A percentile compares a stretch with the other conserved stretches of the same genome.
phyloP scores from a whole-genome alignment of 441 rosid genomes.

The Viola pubescens region DNA sequence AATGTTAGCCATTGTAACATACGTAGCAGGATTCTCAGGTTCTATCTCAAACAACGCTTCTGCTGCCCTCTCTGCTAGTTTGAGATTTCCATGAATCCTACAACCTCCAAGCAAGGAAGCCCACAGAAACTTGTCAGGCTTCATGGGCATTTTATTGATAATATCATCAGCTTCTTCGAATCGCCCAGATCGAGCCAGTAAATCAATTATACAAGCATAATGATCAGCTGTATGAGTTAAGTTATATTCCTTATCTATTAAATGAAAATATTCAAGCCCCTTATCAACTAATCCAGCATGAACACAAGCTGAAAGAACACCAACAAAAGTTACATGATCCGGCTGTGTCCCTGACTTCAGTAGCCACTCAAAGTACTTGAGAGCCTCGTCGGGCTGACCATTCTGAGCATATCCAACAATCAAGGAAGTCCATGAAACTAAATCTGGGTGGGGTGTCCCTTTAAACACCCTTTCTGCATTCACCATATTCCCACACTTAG shows the following conservation, averaged over 20 bases:
- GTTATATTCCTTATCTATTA: conserved; percentile 26
- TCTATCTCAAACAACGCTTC: conserved; percentile 22
- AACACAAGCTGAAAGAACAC: conserved; percentile 28
- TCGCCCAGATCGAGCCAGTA: conserved; percentile 38
- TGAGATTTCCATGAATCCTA: conserved; percentile 36
- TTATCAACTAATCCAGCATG: conserved; percentile 42
- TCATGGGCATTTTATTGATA: conserved; percentile 34
- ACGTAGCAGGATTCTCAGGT: conserved; percentile 18
- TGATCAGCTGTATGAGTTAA: conserved; percentile 35
- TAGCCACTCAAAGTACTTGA: conserved; percentile 11
- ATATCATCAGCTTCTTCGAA: conserved; percentile 34
- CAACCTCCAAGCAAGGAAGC: conserved; percentile 47
- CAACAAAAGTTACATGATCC: conserved; percentile 14
- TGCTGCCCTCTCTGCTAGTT: conserved; percentile 30
- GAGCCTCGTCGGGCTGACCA: conserved; percentile 12
- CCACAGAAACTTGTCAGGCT: conserved; percentile 41
- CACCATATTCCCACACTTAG: conserved; percentile 15
- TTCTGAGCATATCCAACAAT: conserved; percentile 19
- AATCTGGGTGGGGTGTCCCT: conserved; percentile 9
- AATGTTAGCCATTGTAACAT: conserved; percentile 18
- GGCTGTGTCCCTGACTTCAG: conserved; percentile 16
- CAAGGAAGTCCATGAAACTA: conserved; percentile 17
- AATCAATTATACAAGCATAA: conserved; percentile 42
- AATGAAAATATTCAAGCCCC: conserved; percentile 35
- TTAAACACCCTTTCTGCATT: conserved; percentile 16